These are phyloP conservation scores for Fusarium palustre DNA, from an alignment of 2,329 filamentous ascomycete genomes.

Conservation along the genomic window DNA sequence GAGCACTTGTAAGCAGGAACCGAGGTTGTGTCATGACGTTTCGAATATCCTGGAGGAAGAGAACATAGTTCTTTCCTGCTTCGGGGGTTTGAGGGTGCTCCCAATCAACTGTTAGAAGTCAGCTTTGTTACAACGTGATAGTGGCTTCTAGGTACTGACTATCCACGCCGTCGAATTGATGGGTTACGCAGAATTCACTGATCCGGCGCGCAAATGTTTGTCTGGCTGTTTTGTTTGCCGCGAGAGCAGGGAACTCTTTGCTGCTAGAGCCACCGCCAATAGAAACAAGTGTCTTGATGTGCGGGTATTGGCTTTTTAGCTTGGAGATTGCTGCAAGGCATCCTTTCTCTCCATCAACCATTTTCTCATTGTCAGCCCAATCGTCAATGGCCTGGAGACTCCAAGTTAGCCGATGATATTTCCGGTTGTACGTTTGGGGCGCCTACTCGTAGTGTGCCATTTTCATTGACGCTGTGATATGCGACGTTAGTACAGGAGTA, in stretches of 20 bases:
- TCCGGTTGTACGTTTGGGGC: not conserved
- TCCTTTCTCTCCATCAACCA: conserved; percentile 69
- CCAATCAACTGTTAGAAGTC: conserved; percentile 69
- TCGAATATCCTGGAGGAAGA: conserved; percentile 67
- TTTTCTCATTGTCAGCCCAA: conserved; percentile 71
- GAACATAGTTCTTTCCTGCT: conserved; percentile 68
- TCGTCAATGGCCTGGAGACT: conserved; percentile 63
- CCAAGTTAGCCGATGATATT: conserved; percentile 1
- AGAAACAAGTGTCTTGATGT: conserved; percentile 70
- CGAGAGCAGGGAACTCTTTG: conserved; percentile 69
- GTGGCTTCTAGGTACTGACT: conserved; percentile 54
- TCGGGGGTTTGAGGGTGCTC: conserved; percentile 69
- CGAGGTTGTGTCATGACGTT: conserved; percentile 64
- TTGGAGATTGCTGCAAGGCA: conserved; percentile 70
- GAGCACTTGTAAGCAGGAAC: conserved; percentile 70
- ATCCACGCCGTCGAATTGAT: conserved; percentile 73
- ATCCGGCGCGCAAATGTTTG: conserved; percentile 67
- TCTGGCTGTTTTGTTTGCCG: conserved; percentile 60
- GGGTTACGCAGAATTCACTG: conserved; percentile 65
- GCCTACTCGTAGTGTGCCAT: conserved; percentile 57
- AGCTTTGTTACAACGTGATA: not conserved
- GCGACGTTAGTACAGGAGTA: conserved; percentile 20
- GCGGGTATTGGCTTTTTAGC: conserved; percentile 67
- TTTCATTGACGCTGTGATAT: conserved; percentile 49
- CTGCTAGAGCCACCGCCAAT: conserved; percentile 74